Evolutionary conservation across 352 stramenopile species (phyloP), one percentile per base, ranked within the genome.

Genomic region (Globisporangium barbulae): DNA sequence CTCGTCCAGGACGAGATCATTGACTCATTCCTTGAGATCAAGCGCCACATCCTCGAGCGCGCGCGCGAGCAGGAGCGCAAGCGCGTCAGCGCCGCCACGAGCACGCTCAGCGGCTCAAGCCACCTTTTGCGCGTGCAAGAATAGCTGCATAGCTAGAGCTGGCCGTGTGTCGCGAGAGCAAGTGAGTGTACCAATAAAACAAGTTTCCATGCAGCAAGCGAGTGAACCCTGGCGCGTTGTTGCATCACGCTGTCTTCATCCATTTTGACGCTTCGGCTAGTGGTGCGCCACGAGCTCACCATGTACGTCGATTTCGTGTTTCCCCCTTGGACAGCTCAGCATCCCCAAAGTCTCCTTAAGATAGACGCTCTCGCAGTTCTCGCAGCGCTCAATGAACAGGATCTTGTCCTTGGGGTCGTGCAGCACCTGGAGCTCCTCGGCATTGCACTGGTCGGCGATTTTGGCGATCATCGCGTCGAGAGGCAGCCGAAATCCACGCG

Each of bases 351-450:
- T 65, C 22, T 52, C 49, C 30, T 39, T 63, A 13, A 86, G 63
- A 49, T 81, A 90, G 19, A 89, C 22, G 25, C 76, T 52, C 0
- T 72, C 74, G 57, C 84, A 93, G 8, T 78, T 65, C 4, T 42
- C 57, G 33, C 84, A 93, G 2, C 74, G 48, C n/a, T 78, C 67
- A 1, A 93, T 49, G 4, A 78, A 91, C 13, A 95, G 59, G 25
- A 98, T 85, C 61, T 96, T 96, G 62, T 96, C 85, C 45, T 94
- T 94, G 15, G 80, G 84, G 45, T 97, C 89, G 50, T 89, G 73
- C 6, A 94, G 70, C 15, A 63, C 57, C n/a, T 91, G 76, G 25
- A 98, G 69, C 19, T 82, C 67, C 25, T 86, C 73, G 1, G 78
- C 65, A 8, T 53, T 75, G 72, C 82, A 90, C 54, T 78, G 69